Base-by-base conservation (phyloP, 2,329 filamentous ascomycete genomes). In the Xylaria polymorpha region DNA sequence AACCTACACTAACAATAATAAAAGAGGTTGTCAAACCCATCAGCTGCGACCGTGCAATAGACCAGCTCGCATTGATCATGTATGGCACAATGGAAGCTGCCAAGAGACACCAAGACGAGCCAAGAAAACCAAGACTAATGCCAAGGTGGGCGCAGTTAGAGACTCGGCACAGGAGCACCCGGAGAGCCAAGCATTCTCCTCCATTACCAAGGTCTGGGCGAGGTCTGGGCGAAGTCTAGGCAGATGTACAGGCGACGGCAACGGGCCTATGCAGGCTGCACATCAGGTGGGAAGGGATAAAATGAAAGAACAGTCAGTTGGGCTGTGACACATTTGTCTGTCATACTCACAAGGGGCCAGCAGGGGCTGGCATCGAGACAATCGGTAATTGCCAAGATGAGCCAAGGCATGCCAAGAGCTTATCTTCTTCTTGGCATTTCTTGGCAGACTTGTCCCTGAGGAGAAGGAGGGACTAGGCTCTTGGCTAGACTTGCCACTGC, bases 121-220 rank as follows among this genome's bases (percentile, higher is more conserved):
- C 65, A 71, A 67, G 61, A 48, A 15, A 20, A 56, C 70, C 65
- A 70, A 70, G 69, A 64, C 35, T 9, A 25, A 29, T 58, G 66
- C 57, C 59, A 71, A 73, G 65, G 74, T 74, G 68, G 74, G 75
- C 73, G 75, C 74, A 76, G 76, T 72, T 68, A 73, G 57, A 75
- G 69, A 74, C 71, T 76, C 72, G 75, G 74, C 73, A 74, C 62
- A 74, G 72, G 72, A 74, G 75, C 67, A 73, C 70, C 74, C 70
- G 67, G 67, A 18, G n/a, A 55, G 67, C 71, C 64, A 71, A 71
- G 68, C 50, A 57, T 5, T 53, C 32, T 67, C 58, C 50, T 59
- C 51, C 55, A 43, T 41, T 46, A 61, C 56, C 57, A 67, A 68
- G 64, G 25, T 18, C 55, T 67, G 61, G 64, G 57, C 25, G 32